phyloP scores from a whole-genome alignment of 164 flowering plant genomes.

The Aristolochia fimbriata region DNA sequence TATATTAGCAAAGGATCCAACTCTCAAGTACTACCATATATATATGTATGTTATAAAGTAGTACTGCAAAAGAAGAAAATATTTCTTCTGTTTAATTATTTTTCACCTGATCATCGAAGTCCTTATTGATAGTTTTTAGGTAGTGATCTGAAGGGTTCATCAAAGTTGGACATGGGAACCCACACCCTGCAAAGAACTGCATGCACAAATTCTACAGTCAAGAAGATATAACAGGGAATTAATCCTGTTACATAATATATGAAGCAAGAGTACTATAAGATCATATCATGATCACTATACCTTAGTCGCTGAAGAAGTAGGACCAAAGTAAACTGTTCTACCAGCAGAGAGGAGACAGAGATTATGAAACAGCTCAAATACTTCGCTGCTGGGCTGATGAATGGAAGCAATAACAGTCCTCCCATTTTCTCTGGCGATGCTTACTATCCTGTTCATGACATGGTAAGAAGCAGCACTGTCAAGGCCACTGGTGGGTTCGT shows the following conservation, averaged over 20 bases:
- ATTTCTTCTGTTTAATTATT: not conserved
- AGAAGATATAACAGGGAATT: too few species aligned
- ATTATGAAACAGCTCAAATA: conserved; percentile 48
- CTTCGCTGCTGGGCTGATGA: conserved; percentile 70
- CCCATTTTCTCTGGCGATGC: conserved; percentile 23
- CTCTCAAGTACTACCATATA: too few species aligned
- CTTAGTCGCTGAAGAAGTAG: conserved; percentile 27
- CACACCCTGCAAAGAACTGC: conserved; percentile 62
- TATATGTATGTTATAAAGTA: too few species aligned
- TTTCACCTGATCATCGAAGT: conserved; percentile 48
- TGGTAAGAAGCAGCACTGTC: conserved; percentile 60
- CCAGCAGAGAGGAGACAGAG: conserved; percentile 57
- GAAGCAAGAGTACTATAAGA: too few species aligned
- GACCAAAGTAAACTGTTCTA: conserved; percentile 55
- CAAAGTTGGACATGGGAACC: conserved; percentile 58
- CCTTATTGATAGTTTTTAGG: conserved; percentile 61
- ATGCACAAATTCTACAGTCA: not conserved
- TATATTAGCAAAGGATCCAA: too few species aligned
- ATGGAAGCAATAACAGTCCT: conserved; percentile 46
- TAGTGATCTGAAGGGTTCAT: conserved; percentile 80
- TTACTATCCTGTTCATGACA: conserved; percentile 30
- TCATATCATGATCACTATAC: too few species aligned
- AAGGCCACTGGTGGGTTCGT: conserved; percentile 65
- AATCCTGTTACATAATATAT: too few species aligned
- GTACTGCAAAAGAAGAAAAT: too few species aligned